Percentiles rank a stretch among this genome's conserved stretches.
These are phyloP conservation scores for Capronia coronata DNA, from an alignment of 2,329 filamentous ascomycete species.

Conservation along the genomic window DNA sequence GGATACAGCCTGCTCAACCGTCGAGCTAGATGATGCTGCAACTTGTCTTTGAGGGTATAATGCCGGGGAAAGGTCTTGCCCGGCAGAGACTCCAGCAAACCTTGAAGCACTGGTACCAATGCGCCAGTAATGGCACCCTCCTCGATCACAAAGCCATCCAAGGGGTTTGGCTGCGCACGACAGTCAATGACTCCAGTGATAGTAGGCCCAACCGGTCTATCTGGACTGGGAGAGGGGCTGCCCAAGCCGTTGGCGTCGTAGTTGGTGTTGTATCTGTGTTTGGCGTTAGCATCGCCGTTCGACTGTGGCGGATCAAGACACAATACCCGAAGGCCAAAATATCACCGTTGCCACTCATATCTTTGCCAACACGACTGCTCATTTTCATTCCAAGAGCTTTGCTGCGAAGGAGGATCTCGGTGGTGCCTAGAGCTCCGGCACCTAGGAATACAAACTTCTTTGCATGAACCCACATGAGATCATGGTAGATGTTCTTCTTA, in stretches of 20 bases:
- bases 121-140: conserved; percentile 8
- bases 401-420: conserved; percentile 8
- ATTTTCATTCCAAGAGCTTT: conserved; percentile 7
- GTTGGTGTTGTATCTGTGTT: conserved; percentile 7
- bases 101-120: conserved; percentile 5
- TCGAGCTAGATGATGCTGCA: conserved; percentile 1
- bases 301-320: too few relatives aligned
- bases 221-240: not conserved
- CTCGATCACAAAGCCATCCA: conserved; percentile 11
- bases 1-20: conserved; percentile 2
- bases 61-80: conserved; percentile 3
- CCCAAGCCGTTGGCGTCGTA: conserved; percentile 3
- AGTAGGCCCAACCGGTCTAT: conserved; percentile 3
- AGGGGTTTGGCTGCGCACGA: conserved; percentile 4
- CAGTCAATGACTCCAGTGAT: conserved; percentile 10
- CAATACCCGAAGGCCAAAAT: conserved; percentile 4
- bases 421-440: conserved; percentile 8
- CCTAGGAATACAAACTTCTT: conserved; percentile 9
- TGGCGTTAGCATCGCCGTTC: not conserved
- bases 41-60: not conserved
- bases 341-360: conserved; percentile 12
- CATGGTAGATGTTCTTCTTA: conserved; percentile 2
- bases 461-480: conserved; percentile 11
- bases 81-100: conserved; percentile 4
- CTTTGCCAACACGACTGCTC: conserved; percentile 2